phyloP scores from a whole-genome alignment of 495 filamentous ascomycete species.

The Chaetomium tenue region DNA sequence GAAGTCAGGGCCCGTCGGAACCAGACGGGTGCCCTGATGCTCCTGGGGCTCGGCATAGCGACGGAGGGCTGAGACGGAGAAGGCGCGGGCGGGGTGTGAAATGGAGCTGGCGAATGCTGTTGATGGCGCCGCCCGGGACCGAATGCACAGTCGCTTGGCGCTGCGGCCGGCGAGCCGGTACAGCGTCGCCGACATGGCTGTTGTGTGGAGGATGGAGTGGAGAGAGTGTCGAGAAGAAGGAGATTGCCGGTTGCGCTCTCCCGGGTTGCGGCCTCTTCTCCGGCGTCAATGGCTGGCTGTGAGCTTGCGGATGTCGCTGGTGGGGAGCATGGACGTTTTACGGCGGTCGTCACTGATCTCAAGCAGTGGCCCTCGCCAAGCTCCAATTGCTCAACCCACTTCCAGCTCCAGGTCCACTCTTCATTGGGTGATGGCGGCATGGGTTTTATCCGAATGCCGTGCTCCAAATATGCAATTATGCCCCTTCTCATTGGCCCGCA shows the following conservation, averaged over 20 bases:
- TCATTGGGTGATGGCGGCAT: conserved; percentile 20
- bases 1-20: conserved; percentile 66
- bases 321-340: conserved; percentile 17
- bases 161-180: conserved; percentile 55
- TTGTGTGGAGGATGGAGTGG: background rate
- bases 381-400: conserved; percentile 1
- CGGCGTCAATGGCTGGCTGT: conserved; percentile 24
- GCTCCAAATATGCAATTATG: background rate
- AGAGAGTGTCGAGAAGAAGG: conserved; percentile 11
- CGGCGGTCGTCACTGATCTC: conserved; percentile 22
- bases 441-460: conserved; percentile 28
- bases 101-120: conserved; percentile 20
- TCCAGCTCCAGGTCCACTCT: no score
- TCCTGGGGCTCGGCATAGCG: conserved; percentile 56
- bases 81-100: conserved; percentile 50
- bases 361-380: conserved; percentile 18
- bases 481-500: conserved; percentile 16
- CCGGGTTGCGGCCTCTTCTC: conserved; percentile 31
- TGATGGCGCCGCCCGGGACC: conserved; percentile 11
- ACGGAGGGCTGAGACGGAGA: conserved; percentile 66
- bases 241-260: conserved; percentile 18
- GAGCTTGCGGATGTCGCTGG: conserved; percentile 20
- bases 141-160: conserved; percentile 52
- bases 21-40: conserved; percentile 64
- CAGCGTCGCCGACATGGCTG: conserved; percentile 50